Evolutionary conservation across 768 basidiomycete genomes (phyloP).

Genomic region (Mycena floridula): DNA sequence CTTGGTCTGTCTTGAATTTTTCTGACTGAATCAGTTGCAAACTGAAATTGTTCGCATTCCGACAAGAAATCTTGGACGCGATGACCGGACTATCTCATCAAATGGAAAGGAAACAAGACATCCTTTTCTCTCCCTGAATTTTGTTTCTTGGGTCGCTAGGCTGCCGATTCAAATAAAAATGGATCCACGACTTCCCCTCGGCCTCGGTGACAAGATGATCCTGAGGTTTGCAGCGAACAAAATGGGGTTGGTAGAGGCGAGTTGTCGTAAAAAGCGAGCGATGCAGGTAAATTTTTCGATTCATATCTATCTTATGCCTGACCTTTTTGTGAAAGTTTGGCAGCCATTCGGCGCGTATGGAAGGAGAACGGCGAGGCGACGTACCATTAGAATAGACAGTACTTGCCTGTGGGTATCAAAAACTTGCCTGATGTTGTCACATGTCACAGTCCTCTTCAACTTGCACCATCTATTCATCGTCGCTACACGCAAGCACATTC

Average conservation of each 20-base stretch:
- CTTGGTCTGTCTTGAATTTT: background rate
- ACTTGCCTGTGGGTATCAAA: too few species aligned
- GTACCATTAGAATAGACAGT: constrained; percentile 23
- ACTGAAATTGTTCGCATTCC: constrained; percentile 86
- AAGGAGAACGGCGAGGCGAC: constrained; percentile 53
- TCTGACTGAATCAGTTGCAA: constrained; percentile 59
- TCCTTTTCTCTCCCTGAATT: constrained; percentile 79
- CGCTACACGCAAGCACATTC: too few species aligned
- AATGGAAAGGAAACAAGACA: constrained; percentile 91
- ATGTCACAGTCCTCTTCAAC: too few species aligned
- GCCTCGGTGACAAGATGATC: constrained; percentile 86
- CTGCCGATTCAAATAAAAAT: constrained; percentile 80
- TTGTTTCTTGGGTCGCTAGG: constrained; percentile 71
- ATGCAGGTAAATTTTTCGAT: too few species aligned
- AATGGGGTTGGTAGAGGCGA: constrained; percentile 73
- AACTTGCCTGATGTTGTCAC: too few species aligned
- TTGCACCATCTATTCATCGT: too few species aligned
- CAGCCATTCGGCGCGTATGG: constrained; percentile 80
- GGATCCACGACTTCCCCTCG: constrained; percentile 69
- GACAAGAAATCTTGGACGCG: constrained; percentile 84
- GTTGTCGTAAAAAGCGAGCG: constrained; percentile 78
- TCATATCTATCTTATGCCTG: too few species aligned
- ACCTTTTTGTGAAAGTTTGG: too few species aligned
- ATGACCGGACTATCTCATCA: constrained; percentile 89
- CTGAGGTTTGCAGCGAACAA: constrained; percentile 64